Percentiles rank a stretch among this genome's conserved stretches.
These are phyloP conservation scores for Henningerozyma blattae DNA, from an alignment of 805 yeast species.

Conservation along the genomic window DNA sequence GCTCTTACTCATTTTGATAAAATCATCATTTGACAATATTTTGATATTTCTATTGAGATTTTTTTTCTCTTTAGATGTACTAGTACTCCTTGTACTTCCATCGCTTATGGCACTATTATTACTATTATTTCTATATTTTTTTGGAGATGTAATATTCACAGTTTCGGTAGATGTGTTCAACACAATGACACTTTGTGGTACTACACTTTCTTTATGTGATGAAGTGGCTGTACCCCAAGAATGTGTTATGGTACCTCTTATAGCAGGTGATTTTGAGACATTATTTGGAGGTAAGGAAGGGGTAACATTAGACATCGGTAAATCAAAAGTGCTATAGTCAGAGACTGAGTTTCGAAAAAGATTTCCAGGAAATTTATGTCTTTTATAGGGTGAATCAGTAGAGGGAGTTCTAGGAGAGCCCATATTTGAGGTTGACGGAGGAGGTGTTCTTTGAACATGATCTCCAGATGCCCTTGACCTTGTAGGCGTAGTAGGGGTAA, in stretches of 20 bases:
- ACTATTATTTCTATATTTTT: no score
- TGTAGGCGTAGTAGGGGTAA: constrained; percentile 1
- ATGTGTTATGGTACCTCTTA: constrained; percentile 37
- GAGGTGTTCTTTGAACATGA: neutral
- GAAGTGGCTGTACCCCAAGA: constrained; percentile 36
- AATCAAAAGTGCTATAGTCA: no score
- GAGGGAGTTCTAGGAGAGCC: no score
- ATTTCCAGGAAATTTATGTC: no score
- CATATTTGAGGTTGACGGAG: no score
- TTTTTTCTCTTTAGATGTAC: constrained; percentile 8
- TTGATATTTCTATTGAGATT: constrained; percentile 17
- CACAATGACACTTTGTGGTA: constrained; percentile 2
- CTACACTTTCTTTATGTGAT: no score
- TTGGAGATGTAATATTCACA: no score
- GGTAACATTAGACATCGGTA: no score
- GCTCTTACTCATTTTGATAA: constrained; percentile 9
- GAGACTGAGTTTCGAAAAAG: no score
- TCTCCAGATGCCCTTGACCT: neutral
- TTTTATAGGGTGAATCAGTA: no score
- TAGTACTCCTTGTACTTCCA: no score
- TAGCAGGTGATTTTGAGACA: constrained; percentile 21
- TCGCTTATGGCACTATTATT: no score
- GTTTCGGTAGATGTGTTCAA: neutral
- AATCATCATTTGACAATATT: constrained; percentile 21
- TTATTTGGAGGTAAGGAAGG: constrained; percentile 1